phyloP scores from a whole-genome alignment of 257 asterid species.

The Nicotiana undulata region DNA sequence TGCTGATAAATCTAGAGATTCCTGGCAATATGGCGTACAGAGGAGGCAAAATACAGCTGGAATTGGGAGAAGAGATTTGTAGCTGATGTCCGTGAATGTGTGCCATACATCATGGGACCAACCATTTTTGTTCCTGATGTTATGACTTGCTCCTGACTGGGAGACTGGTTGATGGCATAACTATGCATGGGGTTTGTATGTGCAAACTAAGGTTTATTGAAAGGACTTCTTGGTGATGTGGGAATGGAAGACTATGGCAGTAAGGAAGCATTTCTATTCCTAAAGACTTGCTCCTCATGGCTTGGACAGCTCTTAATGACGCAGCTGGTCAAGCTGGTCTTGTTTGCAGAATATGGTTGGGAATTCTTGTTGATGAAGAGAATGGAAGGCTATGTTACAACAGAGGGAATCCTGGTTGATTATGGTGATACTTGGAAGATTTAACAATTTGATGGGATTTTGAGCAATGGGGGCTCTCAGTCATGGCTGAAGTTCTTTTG shows the following conservation, averaged over 20 bases:
- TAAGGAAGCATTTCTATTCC: background rate
- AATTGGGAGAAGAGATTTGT: constrained; percentile 51
- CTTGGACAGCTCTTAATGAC: background rate
- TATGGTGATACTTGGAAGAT: too few species aligned
- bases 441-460: too few species aligned
- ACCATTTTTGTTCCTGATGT: background rate
- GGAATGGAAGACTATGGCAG: background rate
- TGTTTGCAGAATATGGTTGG: too few species aligned
- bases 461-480: background rate
- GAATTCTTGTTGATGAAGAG: too few species aligned
- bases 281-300: constrained; percentile 1
- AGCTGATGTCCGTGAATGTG: constrained; percentile 14
- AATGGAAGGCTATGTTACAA: too few species aligned
- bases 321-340: background rate
- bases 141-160: background rate
- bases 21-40: constrained; percentile 55
- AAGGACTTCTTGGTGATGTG: background rate
- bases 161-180: background rate
- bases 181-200: background rate
- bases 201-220: background rate
- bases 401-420: too few species aligned
- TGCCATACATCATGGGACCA: constrained; percentile 7
- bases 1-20: constrained; percentile 66
- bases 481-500: background rate
- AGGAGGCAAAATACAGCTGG: constrained; percentile 43